phyloP scores from a whole-genome alignment of 345 rosid genomes.

The Gossypium ekmanianum region DNA sequence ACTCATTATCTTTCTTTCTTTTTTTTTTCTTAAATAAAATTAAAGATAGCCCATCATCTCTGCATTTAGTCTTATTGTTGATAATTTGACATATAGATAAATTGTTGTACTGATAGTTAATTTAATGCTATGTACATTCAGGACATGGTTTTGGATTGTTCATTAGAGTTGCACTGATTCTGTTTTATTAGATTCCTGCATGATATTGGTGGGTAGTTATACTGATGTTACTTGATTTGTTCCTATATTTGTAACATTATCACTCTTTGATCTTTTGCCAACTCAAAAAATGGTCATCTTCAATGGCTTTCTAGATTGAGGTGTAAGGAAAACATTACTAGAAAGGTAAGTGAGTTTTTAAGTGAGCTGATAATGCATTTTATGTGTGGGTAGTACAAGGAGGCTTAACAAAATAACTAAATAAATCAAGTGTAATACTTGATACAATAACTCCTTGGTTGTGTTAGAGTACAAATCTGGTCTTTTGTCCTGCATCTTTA shows the following conservation, averaged over 20 bases:
- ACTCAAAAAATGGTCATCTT: neutral
- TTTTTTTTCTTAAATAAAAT: no score
- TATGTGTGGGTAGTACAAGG: neutral
- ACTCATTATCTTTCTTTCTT: no score
- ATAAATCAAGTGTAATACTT: neutral
- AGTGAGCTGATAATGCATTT: slow-evolving; percentile 5
- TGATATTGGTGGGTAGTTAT: neutral
- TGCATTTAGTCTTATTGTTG: no score
- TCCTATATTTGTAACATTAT: neutral
- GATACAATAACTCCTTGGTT: slow-evolving; percentile 5
- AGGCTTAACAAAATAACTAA: slow-evolving; percentile 7
- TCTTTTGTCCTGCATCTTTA: neutral
- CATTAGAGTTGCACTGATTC: neutral
- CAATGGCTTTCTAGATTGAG: neutral
- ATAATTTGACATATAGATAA: no score
- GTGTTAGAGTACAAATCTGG: slow-evolving; percentile 1
- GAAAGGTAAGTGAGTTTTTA: neutral
- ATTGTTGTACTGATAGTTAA: no score
- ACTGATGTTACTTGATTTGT: neutral
- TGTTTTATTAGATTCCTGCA: neutral
- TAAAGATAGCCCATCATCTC: no score
- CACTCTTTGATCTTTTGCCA: neutral
- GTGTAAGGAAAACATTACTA: neutral
- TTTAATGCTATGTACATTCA: no score
- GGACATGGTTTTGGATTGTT: neutral